A percentile compares a stretch with the other conserved stretches of the same genome.
phyloP scores from a whole-genome alignment of 202 grass and related monocot genomes.

The Brachypodium distachyon region DNA sequence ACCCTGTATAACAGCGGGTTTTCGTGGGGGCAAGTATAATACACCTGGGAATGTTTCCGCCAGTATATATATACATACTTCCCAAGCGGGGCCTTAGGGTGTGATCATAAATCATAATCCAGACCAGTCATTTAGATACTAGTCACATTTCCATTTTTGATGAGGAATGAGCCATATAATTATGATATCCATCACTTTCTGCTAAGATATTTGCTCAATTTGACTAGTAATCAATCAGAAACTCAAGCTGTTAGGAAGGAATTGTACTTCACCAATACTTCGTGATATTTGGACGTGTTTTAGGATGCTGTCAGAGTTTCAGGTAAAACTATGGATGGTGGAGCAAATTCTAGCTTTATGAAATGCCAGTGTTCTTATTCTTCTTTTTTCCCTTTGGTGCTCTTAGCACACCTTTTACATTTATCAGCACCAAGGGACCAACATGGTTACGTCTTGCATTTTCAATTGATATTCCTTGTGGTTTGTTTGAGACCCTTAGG shows the following conservation, averaged over 20 bases:
- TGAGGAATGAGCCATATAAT: background rate
- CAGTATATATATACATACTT: no score
- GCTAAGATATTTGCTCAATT: background rate
- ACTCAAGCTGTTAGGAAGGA: background rate
- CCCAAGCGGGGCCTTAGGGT: no score
- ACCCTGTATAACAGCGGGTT: no score
- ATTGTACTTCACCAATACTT: background rate
- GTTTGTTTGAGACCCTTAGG: background rate
- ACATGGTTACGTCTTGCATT: background rate
- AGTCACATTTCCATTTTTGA: background rate
- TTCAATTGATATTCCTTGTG: background rate
- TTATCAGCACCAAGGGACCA: background rate
- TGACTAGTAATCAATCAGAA: background rate
- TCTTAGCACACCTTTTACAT: no score
- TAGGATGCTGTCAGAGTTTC: background rate
- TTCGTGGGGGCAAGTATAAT: no score
- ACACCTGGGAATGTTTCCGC: no score
- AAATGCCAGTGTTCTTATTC: background rate
- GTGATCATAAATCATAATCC: background rate
- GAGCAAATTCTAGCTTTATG: background rate
- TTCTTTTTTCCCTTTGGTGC: background rate
- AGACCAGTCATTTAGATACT: background rate
- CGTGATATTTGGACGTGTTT: background rate
- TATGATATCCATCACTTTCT: background rate
- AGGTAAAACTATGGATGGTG: background rate